Percentiles rank a stretch among this genome's conserved stretches.
Conservation (phyloP, 371 early-diverging fungal genomes). For the Coemansia sp. region DNA sequence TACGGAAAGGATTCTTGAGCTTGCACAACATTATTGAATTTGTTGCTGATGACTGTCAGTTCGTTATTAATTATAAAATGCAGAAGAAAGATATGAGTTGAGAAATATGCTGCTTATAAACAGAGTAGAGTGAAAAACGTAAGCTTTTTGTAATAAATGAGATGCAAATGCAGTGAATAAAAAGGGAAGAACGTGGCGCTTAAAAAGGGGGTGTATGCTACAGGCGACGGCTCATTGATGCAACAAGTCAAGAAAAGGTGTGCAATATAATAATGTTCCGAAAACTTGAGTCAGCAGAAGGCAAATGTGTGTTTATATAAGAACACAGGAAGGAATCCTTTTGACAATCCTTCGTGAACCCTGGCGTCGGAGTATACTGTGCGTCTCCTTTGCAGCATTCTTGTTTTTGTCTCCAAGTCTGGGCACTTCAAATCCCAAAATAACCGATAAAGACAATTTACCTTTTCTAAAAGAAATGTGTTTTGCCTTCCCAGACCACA, state of each 20-base stretch:
- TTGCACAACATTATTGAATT: conserved; percentile 24
- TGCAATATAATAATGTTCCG: not conserved
- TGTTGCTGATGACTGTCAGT: not conserved
- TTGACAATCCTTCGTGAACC: not conserved
- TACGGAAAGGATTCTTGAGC: conserved; percentile 13
- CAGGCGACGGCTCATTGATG: conserved; percentile 14
- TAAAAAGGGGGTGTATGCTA: conserved; percentile 5
- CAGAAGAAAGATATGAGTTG: not conserved
- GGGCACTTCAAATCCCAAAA: not conserved
- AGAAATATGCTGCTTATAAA: not conserved
- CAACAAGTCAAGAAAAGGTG: conserved; percentile 3
- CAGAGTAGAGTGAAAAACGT: not conserved
- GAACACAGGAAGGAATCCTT: not conserved
- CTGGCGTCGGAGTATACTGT: not conserved
- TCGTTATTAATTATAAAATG: not conserved
- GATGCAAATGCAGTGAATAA: conserved; percentile 8
- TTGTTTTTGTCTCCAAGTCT: not conserved
- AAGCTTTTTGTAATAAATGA: not conserved
- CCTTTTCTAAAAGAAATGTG: not conserved
- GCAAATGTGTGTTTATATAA: not conserved
- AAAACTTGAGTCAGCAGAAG: not conserved
- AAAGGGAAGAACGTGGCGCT: conserved; percentile 1
- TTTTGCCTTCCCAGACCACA: not conserved
- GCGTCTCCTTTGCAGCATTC: not conserved
- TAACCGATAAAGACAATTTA: not conserved